Conservation (phyloP, 139 green algal species). For the Tetradesmus obliquus region DNA sequence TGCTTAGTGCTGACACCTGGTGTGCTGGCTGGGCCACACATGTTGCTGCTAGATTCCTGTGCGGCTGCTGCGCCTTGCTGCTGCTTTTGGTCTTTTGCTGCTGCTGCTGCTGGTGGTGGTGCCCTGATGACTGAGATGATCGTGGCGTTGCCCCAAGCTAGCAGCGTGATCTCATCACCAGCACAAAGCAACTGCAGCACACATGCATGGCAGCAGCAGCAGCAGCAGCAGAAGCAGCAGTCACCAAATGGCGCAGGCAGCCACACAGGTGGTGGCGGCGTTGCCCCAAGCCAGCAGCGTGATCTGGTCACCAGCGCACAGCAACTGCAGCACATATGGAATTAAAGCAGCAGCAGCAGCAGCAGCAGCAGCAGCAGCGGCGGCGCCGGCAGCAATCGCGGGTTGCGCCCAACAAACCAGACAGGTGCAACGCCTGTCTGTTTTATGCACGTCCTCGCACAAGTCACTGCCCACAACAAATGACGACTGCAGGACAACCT, state of each 20-base stretch:
- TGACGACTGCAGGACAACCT: too few species aligned
- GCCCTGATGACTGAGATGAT: conserved; percentile 15
- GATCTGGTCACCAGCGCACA: conserved; percentile 6
- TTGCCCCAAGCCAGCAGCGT: conserved; percentile 42
- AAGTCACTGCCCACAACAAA: too few species aligned
- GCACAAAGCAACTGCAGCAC: background rate
- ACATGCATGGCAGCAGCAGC: background rate
- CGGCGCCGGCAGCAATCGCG: too few species aligned
- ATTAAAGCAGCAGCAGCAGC: background rate
- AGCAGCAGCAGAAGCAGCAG: background rate
- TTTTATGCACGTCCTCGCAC: too few species aligned
- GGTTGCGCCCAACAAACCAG: too few species aligned
- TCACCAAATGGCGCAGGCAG: too few species aligned
- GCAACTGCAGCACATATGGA: background rate
- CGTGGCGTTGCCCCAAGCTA: conserved; percentile 33
- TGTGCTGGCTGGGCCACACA: background rate
- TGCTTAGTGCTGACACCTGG: background rate
- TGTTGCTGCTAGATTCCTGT: conserved; percentile 10
- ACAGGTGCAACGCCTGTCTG: too few species aligned
- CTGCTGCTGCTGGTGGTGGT: conserved; percentile 27
- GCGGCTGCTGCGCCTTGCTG: background rate
- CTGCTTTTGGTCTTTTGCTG: background rate
- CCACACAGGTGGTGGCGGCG: background rate
- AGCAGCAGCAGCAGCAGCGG: background rate
- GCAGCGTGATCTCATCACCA: conserved; percentile 27